phyloP scores from a whole-genome alignment of 2,329 filamentous ascomycete genomes.

The Mariannaea elegans region DNA sequence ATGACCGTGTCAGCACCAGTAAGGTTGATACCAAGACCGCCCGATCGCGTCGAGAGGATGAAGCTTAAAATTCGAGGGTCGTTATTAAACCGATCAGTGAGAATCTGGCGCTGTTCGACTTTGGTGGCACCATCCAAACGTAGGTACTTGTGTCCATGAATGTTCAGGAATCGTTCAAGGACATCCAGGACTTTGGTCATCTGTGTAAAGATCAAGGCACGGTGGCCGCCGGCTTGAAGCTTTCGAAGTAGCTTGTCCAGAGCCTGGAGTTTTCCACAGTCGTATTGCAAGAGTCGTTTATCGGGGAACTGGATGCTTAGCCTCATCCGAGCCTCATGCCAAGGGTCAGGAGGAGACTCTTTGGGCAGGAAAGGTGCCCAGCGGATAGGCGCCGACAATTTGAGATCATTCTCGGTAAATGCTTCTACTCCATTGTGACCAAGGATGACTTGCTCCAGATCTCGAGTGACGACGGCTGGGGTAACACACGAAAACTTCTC shows the following conservation, averaged over 20 bases:
- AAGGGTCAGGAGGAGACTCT: constrained; percentile 74
- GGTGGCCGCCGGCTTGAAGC: constrained; percentile 88
- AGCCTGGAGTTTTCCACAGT: constrained; percentile 94
- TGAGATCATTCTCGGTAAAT: constrained; percentile 65
- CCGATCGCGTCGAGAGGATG: constrained; percentile 93
- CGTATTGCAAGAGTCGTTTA: constrained; percentile 94
- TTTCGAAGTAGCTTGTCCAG: constrained; percentile 86
- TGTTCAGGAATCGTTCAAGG: constrained; percentile 96
- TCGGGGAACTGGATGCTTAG: constrained; percentile 97
- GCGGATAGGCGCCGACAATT: constrained; percentile 64
- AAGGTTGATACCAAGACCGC: constrained; percentile 94
- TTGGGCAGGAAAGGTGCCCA: constrained; percentile 66
- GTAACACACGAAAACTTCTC: constrained; percentile 93
- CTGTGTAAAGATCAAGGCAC: constrained; percentile 97
- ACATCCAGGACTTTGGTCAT: constrained; percentile 99
- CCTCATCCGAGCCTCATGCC: constrained; percentile 92
- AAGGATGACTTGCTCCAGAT: constrained; percentile 74
- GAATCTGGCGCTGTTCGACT: constrained; percentile 91
- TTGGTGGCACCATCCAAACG: constrained; percentile 96
- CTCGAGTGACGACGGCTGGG: constrained; percentile 84
- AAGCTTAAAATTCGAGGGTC: constrained; percentile 93
- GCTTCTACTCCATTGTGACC: constrained; percentile 66
- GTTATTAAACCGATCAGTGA: constrained; percentile 96
- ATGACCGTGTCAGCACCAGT: constrained; percentile 98
- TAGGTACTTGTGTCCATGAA: constrained; percentile 96